Evolutionary conservation across 1,284 basidiomycete species (phyloP).

Genomic region (Amylostereum chailletii): DNA sequence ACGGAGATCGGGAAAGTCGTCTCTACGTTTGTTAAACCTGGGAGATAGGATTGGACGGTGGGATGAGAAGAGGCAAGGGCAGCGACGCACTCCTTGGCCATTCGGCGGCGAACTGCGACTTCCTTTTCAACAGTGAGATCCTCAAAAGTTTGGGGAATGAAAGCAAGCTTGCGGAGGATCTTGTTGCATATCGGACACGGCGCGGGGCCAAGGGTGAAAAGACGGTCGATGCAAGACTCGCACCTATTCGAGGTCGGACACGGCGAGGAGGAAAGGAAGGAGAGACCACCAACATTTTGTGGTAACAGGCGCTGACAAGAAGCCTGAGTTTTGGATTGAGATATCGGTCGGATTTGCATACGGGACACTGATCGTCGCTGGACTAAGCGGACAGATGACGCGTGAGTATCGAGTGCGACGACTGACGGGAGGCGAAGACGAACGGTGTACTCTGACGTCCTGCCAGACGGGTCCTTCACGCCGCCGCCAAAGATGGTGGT

Average conservation of each 20-base stretch:
- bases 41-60: constrained; percentile 1
- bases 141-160: constrained; percentile 95
- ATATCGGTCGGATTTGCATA: constrained; percentile 96
- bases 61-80: background rate
- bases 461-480: constrained; percentile 74
- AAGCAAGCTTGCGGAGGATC: constrained; percentile 88
- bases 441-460: constrained; percentile 72
- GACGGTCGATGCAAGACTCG: constrained; percentile 93
- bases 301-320: constrained; percentile 94
- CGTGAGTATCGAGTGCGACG: background rate
- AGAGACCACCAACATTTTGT: constrained; percentile 75
- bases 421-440: constrained; percentile 20
- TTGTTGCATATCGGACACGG: constrained; percentile 92
- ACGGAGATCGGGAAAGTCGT: constrained; percentile 79
- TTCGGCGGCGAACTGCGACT: constrained; percentile 78
- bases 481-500: constrained; percentile 67
- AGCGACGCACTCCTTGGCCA: constrained; percentile 68
- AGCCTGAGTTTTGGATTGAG: constrained; percentile 91
- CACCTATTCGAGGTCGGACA: constrained; percentile 49
- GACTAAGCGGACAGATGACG: constrained; percentile 39
- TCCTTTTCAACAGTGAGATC: constrained; percentile 96
- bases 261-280: background rate
- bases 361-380: constrained; percentile 92
- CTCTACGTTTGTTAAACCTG: constrained; percentile 89
- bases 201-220: constrained; percentile 94